A percentile compares a stretch with the other conserved stretches of the same genome.
Evolutionary conservation across 345 rosid genomes (phyloP).

Genomic region (Alliaria petiolata): DNA sequence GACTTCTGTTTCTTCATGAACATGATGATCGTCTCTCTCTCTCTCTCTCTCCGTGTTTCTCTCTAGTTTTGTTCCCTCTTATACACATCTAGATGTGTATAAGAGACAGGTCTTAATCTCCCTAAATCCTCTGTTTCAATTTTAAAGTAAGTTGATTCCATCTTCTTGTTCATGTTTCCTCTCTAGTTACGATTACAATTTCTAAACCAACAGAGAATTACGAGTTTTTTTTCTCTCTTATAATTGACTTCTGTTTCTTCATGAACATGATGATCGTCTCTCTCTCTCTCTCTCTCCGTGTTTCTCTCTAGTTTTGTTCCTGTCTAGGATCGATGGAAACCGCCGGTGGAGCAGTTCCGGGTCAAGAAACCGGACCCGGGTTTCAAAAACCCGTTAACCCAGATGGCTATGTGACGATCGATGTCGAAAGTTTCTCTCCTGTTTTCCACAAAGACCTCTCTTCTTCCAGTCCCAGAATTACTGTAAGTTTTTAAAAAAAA

Average conservation of each 20-base stretch:
- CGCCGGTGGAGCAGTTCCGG: constrained; percentile 30
- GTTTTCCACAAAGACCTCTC: constrained; percentile 36
- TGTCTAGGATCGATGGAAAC: constrained; percentile 16
- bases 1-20: constrained; percentile 1
- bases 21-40: constrained; percentile 1
- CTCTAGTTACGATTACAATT: background rate
- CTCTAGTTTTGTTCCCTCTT: background rate
- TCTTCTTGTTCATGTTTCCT: background rate
- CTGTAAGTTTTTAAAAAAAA: constrained; percentile 23
- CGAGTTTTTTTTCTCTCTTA: background rate
- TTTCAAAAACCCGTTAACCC: constrained; percentile 40
- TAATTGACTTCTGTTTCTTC: background rate
- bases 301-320: background rate
- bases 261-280: constrained; percentile 9
- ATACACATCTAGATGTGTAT: too few relatives aligned
- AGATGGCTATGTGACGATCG: constrained; percentile 64
- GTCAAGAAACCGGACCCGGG: constrained; percentile 50
- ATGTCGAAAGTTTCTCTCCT: constrained; percentile 57
- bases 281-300: background rate
- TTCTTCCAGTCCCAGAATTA: constrained; percentile 22
- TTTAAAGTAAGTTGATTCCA: constrained; percentile 7
- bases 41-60: background rate
- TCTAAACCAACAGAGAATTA: background rate
- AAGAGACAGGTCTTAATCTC: too few relatives aligned
- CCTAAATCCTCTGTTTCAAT: constrained; percentile 12